A percentile compares a stretch with the other conserved stretches of the same genome.
Evolutionary conservation across 2,329 filamentous ascomycete genomes (phyloP).

Genomic region (Claviceps capensis): DNA sequence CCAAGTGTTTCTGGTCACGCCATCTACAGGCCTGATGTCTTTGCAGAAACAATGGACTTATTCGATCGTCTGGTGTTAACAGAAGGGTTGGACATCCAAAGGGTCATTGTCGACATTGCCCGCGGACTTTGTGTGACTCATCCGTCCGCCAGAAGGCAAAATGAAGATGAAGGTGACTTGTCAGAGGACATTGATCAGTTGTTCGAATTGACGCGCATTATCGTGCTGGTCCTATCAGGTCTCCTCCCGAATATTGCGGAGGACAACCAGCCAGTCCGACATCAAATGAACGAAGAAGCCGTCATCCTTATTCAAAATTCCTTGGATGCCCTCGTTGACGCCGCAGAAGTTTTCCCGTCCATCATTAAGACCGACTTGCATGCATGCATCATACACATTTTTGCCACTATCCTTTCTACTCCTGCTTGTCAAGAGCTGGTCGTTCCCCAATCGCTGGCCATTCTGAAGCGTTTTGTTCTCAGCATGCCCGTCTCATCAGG

Average conservation of each 20-base stretch:
- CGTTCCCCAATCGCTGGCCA: slow-evolving; percentile 78
- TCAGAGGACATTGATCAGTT: slow-evolving; percentile 97
- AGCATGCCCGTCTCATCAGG: slow-evolving; percentile 47
- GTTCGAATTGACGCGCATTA: slow-evolving; percentile 91
- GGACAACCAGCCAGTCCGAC: slow-evolving; percentile 49
- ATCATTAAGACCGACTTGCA: slow-evolving; percentile 96
- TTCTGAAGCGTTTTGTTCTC: slow-evolving; percentile 79
- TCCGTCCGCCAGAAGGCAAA: slow-evolving; percentile 57
- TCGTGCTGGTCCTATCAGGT: slow-evolving; percentile 81
- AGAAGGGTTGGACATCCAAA: slow-evolving; percentile 76
- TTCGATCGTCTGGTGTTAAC: slow-evolving; percentile 86
- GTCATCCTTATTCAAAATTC: slow-evolving; percentile 66
- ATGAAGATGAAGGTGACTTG: slow-evolving; percentile 55
- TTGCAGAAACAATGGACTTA: slow-evolving; percentile 93
- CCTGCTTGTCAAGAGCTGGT: slow-evolving; percentile 73
- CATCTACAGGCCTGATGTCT: slow-evolving; percentile 90
- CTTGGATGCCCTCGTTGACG: slow-evolving; percentile 80
- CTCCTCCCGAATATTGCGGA: slow-evolving; percentile 72
- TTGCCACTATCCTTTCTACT: slow-evolving; percentile 81
- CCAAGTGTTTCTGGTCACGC: slow-evolving; percentile 92
- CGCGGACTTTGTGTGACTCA: slow-evolving; percentile 81
- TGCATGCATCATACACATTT: slow-evolving; percentile 93
- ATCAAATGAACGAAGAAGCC: slow-evolving; percentile 78
- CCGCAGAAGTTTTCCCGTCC: slow-evolving; percentile 86
- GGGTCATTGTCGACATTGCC: slow-evolving; percentile 87